Evolutionary conservation across 176 grass and related monocot species (phyloP).

Genomic region (Aegilops longissima): DNA sequence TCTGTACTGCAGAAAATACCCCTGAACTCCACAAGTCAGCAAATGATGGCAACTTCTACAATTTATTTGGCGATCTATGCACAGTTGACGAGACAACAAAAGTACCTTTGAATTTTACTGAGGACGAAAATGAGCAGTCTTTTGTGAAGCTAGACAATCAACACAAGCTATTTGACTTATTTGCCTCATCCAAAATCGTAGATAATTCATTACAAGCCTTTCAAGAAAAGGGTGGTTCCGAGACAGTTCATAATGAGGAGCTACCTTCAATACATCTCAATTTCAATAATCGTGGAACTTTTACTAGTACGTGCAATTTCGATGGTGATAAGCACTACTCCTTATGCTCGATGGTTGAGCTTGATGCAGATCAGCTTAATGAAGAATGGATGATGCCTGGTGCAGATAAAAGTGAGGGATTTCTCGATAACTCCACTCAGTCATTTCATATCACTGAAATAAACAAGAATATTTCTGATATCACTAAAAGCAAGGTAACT

Average conservation of each 20-base stretch:
- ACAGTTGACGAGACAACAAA: neutral
- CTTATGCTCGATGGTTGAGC: neutral
- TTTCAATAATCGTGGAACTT: neutral
- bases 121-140: neutral
- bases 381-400: constrained; percentile 1
- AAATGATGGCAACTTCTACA: neutral
- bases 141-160: neutral
- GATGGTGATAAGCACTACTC: constrained; percentile 1
- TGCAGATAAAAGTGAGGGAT: constrained; percentile 5
- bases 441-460: constrained; percentile 17
- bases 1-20: constrained; percentile 1
- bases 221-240: neutral
- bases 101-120: neutral
- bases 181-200: constrained; percentile 4
- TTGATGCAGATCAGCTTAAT: neutral
- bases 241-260: neutral
- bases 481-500: constrained; percentile 52
- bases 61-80: neutral
- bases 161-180: neutral
- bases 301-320: constrained; percentile 10
- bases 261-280: neutral
- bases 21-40: neutral
- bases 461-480: constrained; percentile 43
- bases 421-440: neutral
- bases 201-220: neutral